These are phyloP conservation scores for Pseudozyma sp. DNA, from an alignment of 1,284 basidiomycete genomes.

Conservation along the genomic window DNA sequence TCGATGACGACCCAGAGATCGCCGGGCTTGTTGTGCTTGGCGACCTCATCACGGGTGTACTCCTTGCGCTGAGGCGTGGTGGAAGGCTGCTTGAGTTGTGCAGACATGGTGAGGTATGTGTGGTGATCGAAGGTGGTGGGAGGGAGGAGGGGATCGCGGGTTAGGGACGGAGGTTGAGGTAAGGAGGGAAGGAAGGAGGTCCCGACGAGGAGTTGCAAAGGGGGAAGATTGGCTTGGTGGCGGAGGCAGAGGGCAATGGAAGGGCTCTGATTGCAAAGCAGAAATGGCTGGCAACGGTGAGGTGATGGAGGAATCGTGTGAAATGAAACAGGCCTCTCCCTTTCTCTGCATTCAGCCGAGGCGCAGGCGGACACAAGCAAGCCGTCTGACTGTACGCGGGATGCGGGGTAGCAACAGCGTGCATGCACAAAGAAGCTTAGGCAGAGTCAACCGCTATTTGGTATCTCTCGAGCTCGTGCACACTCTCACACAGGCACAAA, in stretches of 20 bases:
- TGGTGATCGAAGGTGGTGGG: slow-evolving; percentile 7
- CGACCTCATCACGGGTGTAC: slow-evolving; percentile 81
- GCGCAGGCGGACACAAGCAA: background rate
- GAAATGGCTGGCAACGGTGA: background rate
- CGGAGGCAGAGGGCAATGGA: background rate
- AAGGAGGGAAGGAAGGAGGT: slow-evolving; percentile 4
- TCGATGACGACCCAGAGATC: slow-evolving; percentile 83
- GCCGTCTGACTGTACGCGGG: background rate
- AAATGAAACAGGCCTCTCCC: slow-evolving; percentile 1
- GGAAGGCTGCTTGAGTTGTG: slow-evolving; percentile 46
- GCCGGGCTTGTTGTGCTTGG: slow-evolving; percentile 88
- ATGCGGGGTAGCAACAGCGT: background rate
- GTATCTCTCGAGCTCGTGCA: too few species aligned
- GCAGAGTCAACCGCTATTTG: background rate
- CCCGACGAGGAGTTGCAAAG: background rate
- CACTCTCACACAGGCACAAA: too few species aligned
- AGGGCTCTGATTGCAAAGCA: slow-evolving; percentile 11
- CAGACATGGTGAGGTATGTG: slow-evolving; percentile 30
- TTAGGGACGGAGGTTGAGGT: background rate
- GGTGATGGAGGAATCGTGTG: background rate
- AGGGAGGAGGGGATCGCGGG: background rate
- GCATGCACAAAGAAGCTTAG: background rate
- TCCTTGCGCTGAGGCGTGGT: slow-evolving; percentile 64
- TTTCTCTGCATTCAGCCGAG: background rate
- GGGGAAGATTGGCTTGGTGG: background rate